A percentile compares a stretch with the other conserved stretches of the same genome.
phyloP scores from a whole-genome alignment of 495 filamentous ascomycete genomes.

The Melanomma pulvis-pyrius region DNA sequence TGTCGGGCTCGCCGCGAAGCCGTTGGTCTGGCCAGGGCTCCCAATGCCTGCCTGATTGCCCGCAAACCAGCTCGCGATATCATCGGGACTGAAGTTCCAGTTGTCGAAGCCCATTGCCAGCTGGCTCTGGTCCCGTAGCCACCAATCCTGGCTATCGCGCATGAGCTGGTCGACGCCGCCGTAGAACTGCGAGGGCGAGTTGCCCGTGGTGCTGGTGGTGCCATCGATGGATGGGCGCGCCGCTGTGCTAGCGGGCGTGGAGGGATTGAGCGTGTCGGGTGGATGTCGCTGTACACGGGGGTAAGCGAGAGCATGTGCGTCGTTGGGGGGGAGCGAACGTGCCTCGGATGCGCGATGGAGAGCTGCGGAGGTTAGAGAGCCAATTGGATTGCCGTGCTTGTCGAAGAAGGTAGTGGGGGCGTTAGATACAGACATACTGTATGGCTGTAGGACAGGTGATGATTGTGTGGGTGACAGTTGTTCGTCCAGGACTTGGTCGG shows the following conservation, averaged over 20 bases:
- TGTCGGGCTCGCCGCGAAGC: neutral
- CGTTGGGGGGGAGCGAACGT: constrained; percentile 32
- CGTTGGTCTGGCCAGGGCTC: neutral
- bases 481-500: neutral
- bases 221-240: constrained; percentile 20
- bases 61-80: constrained; percentile 35
- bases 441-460: constrained; percentile 20
- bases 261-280: constrained; percentile 3
- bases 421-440: constrained; percentile 22
- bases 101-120: constrained; percentile 47
- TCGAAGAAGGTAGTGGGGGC: constrained; percentile 30
- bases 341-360: constrained; percentile 25
- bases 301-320: constrained; percentile 18
- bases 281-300: constrained; percentile 26
- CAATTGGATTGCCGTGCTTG: constrained; percentile 15
- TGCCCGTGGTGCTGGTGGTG: constrained; percentile 21
- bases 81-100: constrained; percentile 39
- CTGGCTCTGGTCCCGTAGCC: constrained; percentile 44
- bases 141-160: constrained; percentile 48
- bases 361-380: constrained; percentile 17
- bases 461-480: neutral
- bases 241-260: constrained; percentile 5
- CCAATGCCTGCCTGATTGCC: constrained; percentile 13
- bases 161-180: constrained; percentile 47
- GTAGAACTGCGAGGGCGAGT: constrained; percentile 44